Percentiles rank a stretch among this genome's conserved stretches.
phyloP scores from a whole-genome alignment of 139 green algal species.

The Tetraselmis chui region DNA sequence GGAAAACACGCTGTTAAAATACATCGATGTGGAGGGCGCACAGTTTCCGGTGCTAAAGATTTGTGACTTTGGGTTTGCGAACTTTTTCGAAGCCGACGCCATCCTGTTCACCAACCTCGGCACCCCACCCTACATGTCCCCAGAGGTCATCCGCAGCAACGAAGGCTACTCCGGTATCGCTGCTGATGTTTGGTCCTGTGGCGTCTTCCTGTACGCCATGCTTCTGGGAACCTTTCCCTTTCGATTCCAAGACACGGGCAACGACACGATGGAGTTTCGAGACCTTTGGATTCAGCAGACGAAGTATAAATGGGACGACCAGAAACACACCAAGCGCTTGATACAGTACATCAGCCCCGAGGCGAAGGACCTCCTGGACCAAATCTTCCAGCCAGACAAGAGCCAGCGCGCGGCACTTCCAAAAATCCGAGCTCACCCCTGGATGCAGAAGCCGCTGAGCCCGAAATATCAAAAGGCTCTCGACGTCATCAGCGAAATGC shows the following conservation, averaged over 20 bases:
- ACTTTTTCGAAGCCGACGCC: background rate
- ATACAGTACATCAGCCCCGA: background rate
- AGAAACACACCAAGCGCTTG: background rate
- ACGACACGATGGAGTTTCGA: slow-evolving; percentile 7
- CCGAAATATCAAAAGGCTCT: background rate
- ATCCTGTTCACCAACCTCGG: slow-evolving; percentile 47
- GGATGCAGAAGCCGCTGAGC: background rate
- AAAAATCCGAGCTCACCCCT: background rate
- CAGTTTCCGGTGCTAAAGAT: slow-evolving; percentile 25
- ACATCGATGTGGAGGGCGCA: slow-evolving; percentile 15
- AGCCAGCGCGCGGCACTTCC: background rate
- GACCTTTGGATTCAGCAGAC: background rate
- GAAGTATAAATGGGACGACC: background rate
- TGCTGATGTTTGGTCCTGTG: slow-evolving; percentile 77
- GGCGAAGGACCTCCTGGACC: background rate
- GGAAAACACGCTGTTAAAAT: slow-evolving; percentile 34
- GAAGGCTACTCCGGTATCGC: slow-evolving; percentile 31
- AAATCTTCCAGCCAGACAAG: background rate
- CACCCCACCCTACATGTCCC: slow-evolving; percentile 57
- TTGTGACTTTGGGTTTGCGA: slow-evolving; percentile 28
- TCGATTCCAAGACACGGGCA: slow-evolving; percentile 13
- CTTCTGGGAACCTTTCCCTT: slow-evolving; percentile 32
- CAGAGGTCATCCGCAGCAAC: slow-evolving; percentile 27
- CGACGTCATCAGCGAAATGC: background rate
- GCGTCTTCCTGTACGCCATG: slow-evolving; percentile 74